Conservation (phyloP, 805 yeast species). For the Wickerhamomyces pijperi region DNA sequence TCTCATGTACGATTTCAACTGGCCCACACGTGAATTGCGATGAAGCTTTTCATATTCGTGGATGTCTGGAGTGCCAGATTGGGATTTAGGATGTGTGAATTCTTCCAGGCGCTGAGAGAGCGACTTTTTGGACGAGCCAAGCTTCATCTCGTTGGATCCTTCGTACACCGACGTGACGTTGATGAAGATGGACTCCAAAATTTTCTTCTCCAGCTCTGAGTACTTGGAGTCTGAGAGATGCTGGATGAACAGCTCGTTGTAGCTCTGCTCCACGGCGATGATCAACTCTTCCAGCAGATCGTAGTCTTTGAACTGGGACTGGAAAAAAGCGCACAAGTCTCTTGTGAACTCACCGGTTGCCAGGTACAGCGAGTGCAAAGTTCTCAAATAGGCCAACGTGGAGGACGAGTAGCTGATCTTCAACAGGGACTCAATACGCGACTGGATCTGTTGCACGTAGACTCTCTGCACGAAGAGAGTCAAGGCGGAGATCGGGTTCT, state of each 20-base stretch:
- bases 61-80: conserved; percentile 6
- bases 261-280: conserved; percentile 55
- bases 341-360: conserved; percentile 49
- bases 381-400: conserved; percentile 63
- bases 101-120: conserved; percentile 11
- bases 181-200: conserved; percentile 33
- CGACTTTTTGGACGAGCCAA: conserved; percentile 15
- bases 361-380: conserved; percentile 55
- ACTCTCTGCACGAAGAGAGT: conserved; percentile 63
- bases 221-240: conserved; percentile 58
- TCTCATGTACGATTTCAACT: conserved; percentile 47
- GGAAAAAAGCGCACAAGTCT: conserved; percentile 52
- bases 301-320: conserved; percentile 28
- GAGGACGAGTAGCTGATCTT: conserved; percentile 53
- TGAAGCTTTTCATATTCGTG: conserved; percentile 19
- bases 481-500: conserved; percentile 52
- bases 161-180: conserved; percentile 23
- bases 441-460: conserved; percentile 60
- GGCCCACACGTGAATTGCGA: conserved; percentile 31
- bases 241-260: conserved; percentile 62
- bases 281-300: conserved; percentile 26
- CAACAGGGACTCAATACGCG: conserved; percentile 44
- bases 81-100: background rate
- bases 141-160: conserved; percentile 20
- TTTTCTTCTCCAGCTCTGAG: conserved; percentile 60